A percentile compares a stretch with the other conserved stretches of the same genome.
Evolutionary conservation across 345 rosid genomes (phyloP).

Genomic region (Populus simonii): DNA sequence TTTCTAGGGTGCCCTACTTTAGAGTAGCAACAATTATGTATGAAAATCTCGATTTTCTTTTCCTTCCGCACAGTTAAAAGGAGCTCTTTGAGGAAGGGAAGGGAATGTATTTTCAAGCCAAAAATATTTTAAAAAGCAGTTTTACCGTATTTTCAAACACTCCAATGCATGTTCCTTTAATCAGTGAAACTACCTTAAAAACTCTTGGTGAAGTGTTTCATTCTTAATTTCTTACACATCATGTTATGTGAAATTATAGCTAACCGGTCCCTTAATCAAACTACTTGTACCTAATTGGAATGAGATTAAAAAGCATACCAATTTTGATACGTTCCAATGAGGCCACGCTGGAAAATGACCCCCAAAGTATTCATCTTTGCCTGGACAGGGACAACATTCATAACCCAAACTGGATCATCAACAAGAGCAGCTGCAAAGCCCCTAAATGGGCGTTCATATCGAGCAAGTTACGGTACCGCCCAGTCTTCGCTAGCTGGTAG

Average conservation of each 20-base stretch:
- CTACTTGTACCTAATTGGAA: neutral
- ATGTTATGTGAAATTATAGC: neutral
- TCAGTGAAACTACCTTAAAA: neutral
- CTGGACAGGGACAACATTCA: conserved; percentile 74
- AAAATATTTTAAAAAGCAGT: too few relatives aligned
- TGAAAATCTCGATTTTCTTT: neutral
- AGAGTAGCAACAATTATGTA: neutral
- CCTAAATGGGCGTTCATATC: conserved; percentile 83
- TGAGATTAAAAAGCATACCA: conserved; percentile 44
- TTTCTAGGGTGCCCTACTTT: neutral
- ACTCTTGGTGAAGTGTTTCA: neutral
- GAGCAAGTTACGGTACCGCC: conserved; percentile 83
- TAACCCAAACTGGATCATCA: conserved; percentile 81
- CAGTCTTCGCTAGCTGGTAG: conserved; percentile 54
- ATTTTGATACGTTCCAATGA: conserved; percentile 87
- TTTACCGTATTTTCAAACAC: too few relatives aligned
- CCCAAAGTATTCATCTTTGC: conserved; percentile 67
- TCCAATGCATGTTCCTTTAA: neutral
- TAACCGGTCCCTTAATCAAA: too few relatives aligned
- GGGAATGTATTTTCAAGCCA: too few relatives aligned
- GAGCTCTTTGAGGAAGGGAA: neutral
- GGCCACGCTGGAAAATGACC: conserved; percentile 76
- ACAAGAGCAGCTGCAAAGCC: conserved; percentile 82
- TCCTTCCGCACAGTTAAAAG: neutral
- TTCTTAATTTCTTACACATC: neutral